Base-by-base conservation (phyloP, 208 protist genomes). In the Phytomonas serpens region DNA sequence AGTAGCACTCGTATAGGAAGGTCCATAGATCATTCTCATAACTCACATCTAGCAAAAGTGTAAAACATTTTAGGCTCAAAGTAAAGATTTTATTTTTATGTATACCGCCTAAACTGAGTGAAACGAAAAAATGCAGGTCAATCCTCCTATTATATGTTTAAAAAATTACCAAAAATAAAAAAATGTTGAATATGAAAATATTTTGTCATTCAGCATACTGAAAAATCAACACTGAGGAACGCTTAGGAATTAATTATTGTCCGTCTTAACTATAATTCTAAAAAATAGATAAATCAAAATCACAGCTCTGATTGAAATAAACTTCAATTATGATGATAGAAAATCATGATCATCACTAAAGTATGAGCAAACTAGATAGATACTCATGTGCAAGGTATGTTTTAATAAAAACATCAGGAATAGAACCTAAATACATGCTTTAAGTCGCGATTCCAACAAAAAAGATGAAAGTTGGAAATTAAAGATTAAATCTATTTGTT, bases 401-500 rank as follows among this genome's bases (percentile, higher is more conserved):
- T 51, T 51, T 51, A 23, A 11, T 11, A 51, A 51, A 11, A 11
- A 14, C 34, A 7, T 7, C 34, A 36, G 6, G 16, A 69, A 68
- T 38, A 9, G 3, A 62, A 19, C 23, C 37, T 69, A 51, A 36
- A 40, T 61, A 64, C 32, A 11, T 30, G 32, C 51, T 23, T 51
- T 27, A 68, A n/a, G 29, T 63, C 42, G 51, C 61, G 69, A 32
- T 57, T 37, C 36, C 27, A 68, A 66, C 74, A 71, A 72, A 79
- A 75, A 65, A 69, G 31, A 71, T 27, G 77, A 40, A 61, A 71
- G 2, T 72, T 33, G 36, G 51, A 38, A 71, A 68, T 64, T 82
- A 74, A 77, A 31, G 23, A 38, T 19, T n/a, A 5, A 32, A 40
- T 14, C 52, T 52, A 16, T 73, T 23, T 13, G 31, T 70, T 70